phyloP scores from a whole-genome alignment of 2,329 filamentous ascomycete species.

The Gliomastix tumulicola region DNA sequence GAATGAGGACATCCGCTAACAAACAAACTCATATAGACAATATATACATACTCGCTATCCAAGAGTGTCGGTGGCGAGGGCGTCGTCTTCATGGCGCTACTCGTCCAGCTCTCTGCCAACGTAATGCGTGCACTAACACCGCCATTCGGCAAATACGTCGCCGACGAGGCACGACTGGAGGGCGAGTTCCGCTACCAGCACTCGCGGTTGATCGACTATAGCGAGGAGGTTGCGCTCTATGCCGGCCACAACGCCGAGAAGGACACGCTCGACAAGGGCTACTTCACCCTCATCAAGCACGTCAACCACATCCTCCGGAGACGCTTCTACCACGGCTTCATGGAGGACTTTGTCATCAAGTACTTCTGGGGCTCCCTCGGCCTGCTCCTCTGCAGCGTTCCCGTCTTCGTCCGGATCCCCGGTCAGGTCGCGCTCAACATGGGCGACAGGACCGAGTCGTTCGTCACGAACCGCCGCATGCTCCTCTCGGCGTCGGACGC shows the following conservation, averaged over 20 bases:
- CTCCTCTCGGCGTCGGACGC: constrained; percentile 90
- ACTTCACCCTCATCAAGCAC: constrained; percentile 98
- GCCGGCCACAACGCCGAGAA: constrained; percentile 91
- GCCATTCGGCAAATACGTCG: constrained; percentile 95
- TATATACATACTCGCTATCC: constrained; percentile 92
- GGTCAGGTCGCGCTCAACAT: constrained; percentile 57
- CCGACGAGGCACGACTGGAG: constrained; percentile 88
- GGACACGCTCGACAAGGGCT: constrained; percentile 93
- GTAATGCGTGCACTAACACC: constrained; percentile 93
- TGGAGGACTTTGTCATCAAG: constrained; percentile 99
- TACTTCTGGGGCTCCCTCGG: constrained; percentile 98
- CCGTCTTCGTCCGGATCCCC: constrained; percentile 91
- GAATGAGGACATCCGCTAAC: constrained; percentile 13
- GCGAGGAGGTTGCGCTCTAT: constrained; percentile 90
- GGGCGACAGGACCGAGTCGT: constrained; percentile 68
- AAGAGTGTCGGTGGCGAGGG: constrained; percentile 95
- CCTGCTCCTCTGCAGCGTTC: constrained; percentile 84
- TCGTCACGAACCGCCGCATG: constrained; percentile 91
- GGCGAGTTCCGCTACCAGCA: constrained; percentile 97
- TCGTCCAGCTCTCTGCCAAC: constrained; percentile 88
- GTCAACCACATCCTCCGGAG: constrained; percentile 90
- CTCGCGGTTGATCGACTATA: constrained; percentile 89
- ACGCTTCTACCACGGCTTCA: constrained; percentile 94
- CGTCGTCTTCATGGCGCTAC: constrained; percentile 86
- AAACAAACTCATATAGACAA: constrained; percentile 50